Percentiles rank a stretch among this genome's conserved stretches.
Conservation (phyloP, 345 rosid species). For the Leavenworthia alabamica region DNA sequence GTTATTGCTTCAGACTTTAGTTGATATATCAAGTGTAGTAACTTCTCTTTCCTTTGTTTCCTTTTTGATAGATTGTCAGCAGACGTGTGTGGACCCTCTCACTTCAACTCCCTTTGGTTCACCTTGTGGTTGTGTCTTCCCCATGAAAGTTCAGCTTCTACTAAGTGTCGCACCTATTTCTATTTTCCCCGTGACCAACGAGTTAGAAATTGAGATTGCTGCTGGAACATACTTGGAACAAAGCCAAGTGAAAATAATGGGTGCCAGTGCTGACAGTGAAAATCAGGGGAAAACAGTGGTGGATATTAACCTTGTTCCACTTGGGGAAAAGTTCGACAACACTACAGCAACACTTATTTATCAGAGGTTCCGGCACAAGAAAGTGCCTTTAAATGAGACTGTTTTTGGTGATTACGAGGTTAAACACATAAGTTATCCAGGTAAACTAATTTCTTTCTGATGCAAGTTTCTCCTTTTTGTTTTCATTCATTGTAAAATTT, state of each 20-base stretch:
- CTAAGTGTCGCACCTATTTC: conserved; percentile 70
- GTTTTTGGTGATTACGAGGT: conserved; percentile 84
- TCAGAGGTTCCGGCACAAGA: conserved; percentile 66
- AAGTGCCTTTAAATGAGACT: conserved; percentile 64
- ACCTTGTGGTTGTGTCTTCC: conserved; percentile 95
- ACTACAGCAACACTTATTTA: conserved; percentile 82
- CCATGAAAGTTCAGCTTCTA: conserved; percentile 91
- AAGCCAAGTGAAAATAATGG: conserved; percentile 98
- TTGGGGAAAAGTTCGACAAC: conserved; percentile 96
- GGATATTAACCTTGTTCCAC: conserved; percentile 88
- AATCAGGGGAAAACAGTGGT: conserved; percentile 83
- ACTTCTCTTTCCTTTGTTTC: conserved; percentile 3
- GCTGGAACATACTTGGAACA: conserved; percentile 87
- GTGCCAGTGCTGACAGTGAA: conserved; percentile 87
- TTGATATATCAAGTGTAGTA: neutral
- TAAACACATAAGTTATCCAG: conserved; percentile 71
- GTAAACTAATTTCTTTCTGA: conserved; percentile 36
- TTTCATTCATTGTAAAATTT: conserved; percentile 13
- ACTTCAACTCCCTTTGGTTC: conserved; percentile 86
- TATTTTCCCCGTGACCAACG: conserved; percentile 79
- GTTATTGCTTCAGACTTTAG: neutral
- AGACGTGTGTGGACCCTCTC: conserved; percentile 82
- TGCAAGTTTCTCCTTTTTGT: conserved; percentile 7
- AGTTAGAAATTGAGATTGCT: conserved; percentile 94
- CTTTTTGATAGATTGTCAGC: conserved; percentile 71